Percentiles rank a stretch among this genome's conserved stretches.
These are phyloP conservation scores for Candida smagusa DNA, from an alignment of 1,139 yeast genomes.

Conservation along the genomic window DNA sequence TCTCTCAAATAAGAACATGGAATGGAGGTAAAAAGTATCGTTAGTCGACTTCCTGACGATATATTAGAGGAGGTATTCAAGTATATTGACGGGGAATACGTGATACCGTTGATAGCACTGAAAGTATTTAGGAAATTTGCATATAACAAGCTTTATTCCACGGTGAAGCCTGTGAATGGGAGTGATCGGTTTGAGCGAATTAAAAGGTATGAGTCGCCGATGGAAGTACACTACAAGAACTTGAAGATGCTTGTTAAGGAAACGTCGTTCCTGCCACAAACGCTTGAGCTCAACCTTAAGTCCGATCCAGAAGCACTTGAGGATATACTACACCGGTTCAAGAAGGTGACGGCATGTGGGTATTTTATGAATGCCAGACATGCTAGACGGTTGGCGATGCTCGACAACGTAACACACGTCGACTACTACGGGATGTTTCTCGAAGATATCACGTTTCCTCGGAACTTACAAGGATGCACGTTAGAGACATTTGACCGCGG, in stretches of 20 bases:
- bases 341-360: background rate
- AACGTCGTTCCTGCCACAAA: background rate
- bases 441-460: background rate
- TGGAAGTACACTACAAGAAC: constrained; percentile 1
- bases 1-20: too few species aligned
- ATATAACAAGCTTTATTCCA: constrained; percentile 1
- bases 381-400: background rate
- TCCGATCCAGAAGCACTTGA: background rate
- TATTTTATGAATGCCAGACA: constrained; percentile 1
- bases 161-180: constrained; percentile 1
- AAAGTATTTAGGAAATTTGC: background rate
- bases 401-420: background rate
- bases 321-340: background rate
- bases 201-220: constrained; percentile 1
- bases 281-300: background rate
- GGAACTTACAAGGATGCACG: constrained; percentile 1
- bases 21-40: too few species aligned
- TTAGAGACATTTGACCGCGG: background rate
- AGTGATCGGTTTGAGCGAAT: constrained; percentile 1
- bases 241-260: constrained; percentile 1
- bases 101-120: background rate
- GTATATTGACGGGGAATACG: constrained; percentile 1
- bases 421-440: background rate
- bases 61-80: constrained; percentile 2
- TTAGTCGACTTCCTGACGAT: background rate